Base-by-base conservation (phyloP, 768 basidiomycete genomes). In the Coprinellus aureogranulatus region DNA sequence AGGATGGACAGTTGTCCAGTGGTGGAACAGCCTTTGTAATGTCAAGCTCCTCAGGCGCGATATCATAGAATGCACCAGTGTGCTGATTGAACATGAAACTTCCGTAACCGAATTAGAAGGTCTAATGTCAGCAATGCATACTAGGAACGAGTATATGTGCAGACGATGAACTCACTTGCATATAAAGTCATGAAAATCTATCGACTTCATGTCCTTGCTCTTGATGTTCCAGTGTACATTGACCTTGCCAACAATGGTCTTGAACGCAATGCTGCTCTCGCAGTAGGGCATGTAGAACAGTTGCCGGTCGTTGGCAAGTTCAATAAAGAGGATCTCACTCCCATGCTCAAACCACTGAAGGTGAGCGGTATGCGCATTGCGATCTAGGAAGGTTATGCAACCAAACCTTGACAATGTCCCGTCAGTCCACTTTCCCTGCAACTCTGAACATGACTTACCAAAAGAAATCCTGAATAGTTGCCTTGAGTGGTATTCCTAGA, bases 261-360 rank as follows among this genome's bases (percentile, higher is more conserved):
- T 59, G 27, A 84, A 57, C 3, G 69, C 59, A 16, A 80, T 63
- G 10, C 73, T 62, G 45, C 77, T 14, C 34, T 34, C 77, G 59
- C 90, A 92, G 0, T 78, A 64, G 2, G 84, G 69, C 27, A 78
- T 78, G 4, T 88, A 67, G 65, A 87, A 90, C 0, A 93, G 65
- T 61, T 93, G 89, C 54, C 84, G 84, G 0, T 81, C 73, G 55
- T 87, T 71, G 0, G 79, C 81, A 14, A 91, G 68, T 58, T 90
- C 85, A 27, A 77, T 72, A 26, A 90, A 66, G n/a, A 82, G 66
- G 0, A 84, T 87, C 54, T 81, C 78, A 0, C 82, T 81, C 0
- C 84, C 81, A 63, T 92, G 90, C 53, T 88, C 81, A 27, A 88
- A 81, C 89, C 89, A 93, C 31, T 84, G 88, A 10, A 89, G 70